Evolutionary conservation across 139 green algal genomes (phyloP), one percentile per base, ranked within the genome.

Genomic region (Chlorella vulgaris): DNA sequence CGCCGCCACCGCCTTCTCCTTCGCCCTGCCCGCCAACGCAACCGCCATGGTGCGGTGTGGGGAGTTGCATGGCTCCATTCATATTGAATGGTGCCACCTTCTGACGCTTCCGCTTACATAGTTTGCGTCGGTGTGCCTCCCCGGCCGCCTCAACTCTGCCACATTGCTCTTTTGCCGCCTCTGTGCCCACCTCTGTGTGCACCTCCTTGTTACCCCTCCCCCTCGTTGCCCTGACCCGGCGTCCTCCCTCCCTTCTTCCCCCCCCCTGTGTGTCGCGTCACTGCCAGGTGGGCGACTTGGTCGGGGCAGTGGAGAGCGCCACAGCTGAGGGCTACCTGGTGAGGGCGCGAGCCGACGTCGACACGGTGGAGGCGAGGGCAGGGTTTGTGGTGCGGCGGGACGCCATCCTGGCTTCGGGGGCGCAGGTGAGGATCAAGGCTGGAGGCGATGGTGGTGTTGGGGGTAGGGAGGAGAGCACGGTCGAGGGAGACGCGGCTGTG

Each of bases 361-460:
- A 88, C 65, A 83, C 74, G 6, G 7, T 77, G 0, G 84, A 88
- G 51, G 73, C 84, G 3, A 63, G 84, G 35, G 58, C 66, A 2
- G 73, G 68, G 8, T 83, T 78, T 71, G 84, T 71, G 1, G 53
- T 10, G 3, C 50, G 73, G 73, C 73, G 73, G 51, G 73, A 79
- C 7, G 73, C 73, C 7, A n/a, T 79, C 35, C 61, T 79, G 21
- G 73, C 73, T 2, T 33, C 73, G 1, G 73, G 73, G 26, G 29
- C 73, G 0, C 73, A 79, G 35, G 73, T 79, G 51, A 13, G 70
- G n/a, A n/a, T n/a, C n/a, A n/a, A n/a, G n/a, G n/a, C n/a, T n/a
- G n/a, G n/a, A n/a, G n/a, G n/a, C n/a, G n/a, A n/a, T 69, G 29
- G 63, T 26, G 3, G 63, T 28, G 31, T 6, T 7, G 63, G 8